A percentile compares a stretch with the other conserved stretches of the same genome.
Conservation (phyloP, 2,329 filamentous ascomycete species). For the Atkinsonella hypoxylon region DNA sequence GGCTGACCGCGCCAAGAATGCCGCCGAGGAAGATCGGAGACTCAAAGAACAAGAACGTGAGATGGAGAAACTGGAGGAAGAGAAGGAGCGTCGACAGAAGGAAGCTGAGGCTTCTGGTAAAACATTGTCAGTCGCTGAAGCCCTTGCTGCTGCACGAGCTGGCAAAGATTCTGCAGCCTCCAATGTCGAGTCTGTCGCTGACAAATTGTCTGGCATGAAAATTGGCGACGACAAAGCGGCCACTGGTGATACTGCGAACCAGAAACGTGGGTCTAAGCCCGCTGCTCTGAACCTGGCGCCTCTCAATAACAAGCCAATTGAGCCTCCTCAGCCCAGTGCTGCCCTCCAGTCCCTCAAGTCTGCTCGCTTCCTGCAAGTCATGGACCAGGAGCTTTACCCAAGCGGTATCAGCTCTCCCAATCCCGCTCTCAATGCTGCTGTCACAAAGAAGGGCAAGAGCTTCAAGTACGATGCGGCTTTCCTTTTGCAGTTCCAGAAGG, state of each 20-base stretch:
- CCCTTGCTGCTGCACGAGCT: slow-evolving; percentile 28
- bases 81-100: slow-evolving; percentile 46
- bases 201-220: slow-evolving; percentile 41
- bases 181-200: slow-evolving; percentile 27
- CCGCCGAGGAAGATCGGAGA: slow-evolving; percentile 49
- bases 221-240: slow-evolving; percentile 32
- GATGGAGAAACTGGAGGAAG: slow-evolving; percentile 62
- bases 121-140: slow-evolving; percentile 38
- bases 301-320: slow-evolving; percentile 72
- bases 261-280: slow-evolving; percentile 61
- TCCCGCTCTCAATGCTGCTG: slow-evolving; percentile 73
- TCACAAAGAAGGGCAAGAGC: slow-evolving; percentile 64
- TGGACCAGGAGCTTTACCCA: slow-evolving; percentile 72
- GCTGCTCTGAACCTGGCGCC: slow-evolving; percentile 75
- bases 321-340: slow-evolving; percentile 85
- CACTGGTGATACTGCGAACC: slow-evolving; percentile 31
- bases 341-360: slow-evolving; percentile 89
- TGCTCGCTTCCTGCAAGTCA: slow-evolving; percentile 73
- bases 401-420: slow-evolving; percentile 78
- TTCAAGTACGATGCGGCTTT: slow-evolving; percentile 96
- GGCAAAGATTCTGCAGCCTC: slow-evolving; percentile 27
- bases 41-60: slow-evolving; percentile 62
- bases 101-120: slow-evolving; percentile 38
- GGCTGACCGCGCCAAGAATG: slow-evolving; percentile 28
- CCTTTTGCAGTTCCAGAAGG: slow-evolving; percentile 87